These are phyloP conservation scores for Crithidia sp. DNA, from an alignment of 208 protist species.

Conservation along the genomic window DNA sequence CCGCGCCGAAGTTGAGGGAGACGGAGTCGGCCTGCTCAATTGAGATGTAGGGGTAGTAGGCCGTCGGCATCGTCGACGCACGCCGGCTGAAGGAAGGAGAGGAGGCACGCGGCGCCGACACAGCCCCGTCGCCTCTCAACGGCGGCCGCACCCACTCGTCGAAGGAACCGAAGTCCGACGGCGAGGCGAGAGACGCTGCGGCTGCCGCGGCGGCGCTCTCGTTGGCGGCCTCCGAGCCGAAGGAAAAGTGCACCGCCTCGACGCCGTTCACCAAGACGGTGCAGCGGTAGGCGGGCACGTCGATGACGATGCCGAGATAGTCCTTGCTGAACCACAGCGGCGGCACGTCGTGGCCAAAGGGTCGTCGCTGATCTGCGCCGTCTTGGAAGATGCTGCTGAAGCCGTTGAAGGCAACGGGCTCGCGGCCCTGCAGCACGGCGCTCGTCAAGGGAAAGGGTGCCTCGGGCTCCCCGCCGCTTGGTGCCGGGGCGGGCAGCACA, in stretches of 20 bases:
- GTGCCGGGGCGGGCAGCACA: slow-evolving; percentile 48
- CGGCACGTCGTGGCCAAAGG: slow-evolving; percentile 12
- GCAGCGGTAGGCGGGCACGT: slow-evolving; percentile 61
- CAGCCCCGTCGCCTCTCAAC: background rate
- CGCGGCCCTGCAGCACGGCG: slow-evolving; percentile 22
- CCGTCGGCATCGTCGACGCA: slow-evolving; percentile 22
- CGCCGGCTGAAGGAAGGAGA: background rate
- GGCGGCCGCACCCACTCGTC: slow-evolving; percentile 1
- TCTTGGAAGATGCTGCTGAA: slow-evolving; percentile 53
- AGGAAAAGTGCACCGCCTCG: slow-evolving; percentile 47
- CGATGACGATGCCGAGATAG: slow-evolving; percentile 83
- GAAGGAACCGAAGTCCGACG: slow-evolving; percentile 11
- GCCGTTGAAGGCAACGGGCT: slow-evolving; percentile 82
- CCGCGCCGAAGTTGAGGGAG: slow-evolving; percentile 85
- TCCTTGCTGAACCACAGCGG: slow-evolving; percentile 74
- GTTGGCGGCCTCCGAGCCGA: slow-evolving; percentile 42
- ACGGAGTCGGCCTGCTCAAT: slow-evolving; percentile 70
- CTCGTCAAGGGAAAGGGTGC: slow-evolving; percentile 23
- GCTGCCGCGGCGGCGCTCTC: slow-evolving; percentile 26
- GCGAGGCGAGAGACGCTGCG: slow-evolving; percentile 11
- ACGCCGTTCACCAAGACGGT: slow-evolving; percentile 78
- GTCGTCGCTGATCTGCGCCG: slow-evolving; percentile 17
- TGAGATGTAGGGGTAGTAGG: slow-evolving; percentile 79
- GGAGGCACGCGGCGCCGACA: background rate
- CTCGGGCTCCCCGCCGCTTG: slow-evolving; percentile 12